phyloP scores from a whole-genome alignment of 2,329 filamentous ascomycete species.

The Apiospora koreana region DNA sequence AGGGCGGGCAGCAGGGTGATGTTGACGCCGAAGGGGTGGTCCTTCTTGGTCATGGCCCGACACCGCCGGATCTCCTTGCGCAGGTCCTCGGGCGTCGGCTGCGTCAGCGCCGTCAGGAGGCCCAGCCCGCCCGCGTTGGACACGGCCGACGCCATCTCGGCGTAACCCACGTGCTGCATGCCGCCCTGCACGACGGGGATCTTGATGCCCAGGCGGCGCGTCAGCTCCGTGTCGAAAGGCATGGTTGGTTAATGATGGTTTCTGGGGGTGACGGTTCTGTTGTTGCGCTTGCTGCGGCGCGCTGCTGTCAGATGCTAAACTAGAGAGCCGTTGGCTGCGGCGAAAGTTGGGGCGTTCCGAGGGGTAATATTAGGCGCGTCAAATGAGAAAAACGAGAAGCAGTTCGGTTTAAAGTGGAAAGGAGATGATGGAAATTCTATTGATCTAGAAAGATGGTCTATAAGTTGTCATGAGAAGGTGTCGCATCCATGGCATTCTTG shows the following conservation, averaged over 20 bases:
- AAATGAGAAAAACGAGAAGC: neutral
- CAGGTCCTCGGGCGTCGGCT: conserved; percentile 87
- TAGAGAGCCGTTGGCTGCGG: neutral
- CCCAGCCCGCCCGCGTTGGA: conserved; percentile 82
- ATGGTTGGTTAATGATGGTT: conserved; percentile 38
- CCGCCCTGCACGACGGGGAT: conserved; percentile 81
- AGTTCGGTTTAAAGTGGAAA: neutral
- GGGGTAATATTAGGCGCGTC: no score
- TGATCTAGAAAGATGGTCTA: neutral
- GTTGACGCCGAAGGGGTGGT: conserved; percentile 82
- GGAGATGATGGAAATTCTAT: neutral
- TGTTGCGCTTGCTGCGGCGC: neutral
- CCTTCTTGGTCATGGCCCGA: conserved; percentile 70
- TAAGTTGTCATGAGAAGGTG: neutral
- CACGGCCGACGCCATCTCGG: conserved; percentile 74
- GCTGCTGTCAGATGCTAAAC: neutral
- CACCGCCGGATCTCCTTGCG: conserved; percentile 91
- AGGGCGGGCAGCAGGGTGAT: conserved; percentile 90
- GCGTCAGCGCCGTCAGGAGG: conserved; percentile 85
- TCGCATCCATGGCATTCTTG: neutral
- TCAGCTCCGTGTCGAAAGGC: conserved; percentile 60
- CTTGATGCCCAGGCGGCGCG: conserved; percentile 57
- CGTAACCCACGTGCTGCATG: conserved; percentile 86
- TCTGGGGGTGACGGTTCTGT: neutral
- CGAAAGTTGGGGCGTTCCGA: neutral